Percentiles rank a stretch among this genome's conserved stretches.
Conservation (phyloP, 208 protist genomes). For the Histomonas meleagridis region DNA sequence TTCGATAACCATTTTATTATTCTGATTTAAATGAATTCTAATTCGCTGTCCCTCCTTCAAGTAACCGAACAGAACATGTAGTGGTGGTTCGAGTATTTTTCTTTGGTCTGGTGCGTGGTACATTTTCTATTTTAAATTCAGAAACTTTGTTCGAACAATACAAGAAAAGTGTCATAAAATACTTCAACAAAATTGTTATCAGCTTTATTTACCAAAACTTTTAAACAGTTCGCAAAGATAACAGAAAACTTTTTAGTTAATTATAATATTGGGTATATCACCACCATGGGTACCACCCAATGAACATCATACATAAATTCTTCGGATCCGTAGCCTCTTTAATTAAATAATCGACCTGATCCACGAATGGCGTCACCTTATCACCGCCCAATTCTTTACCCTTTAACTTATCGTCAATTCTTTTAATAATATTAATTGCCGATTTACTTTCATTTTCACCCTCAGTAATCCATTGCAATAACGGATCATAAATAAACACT, state of each 20-base stretch:
- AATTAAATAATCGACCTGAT: conserved; percentile 18
- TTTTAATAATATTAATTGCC: not conserved
- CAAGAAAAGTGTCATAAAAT: no score
- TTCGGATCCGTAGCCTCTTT: not conserved
- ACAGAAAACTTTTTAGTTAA: no score
- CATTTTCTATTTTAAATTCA: no score
- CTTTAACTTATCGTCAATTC: not conserved
- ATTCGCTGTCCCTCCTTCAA: not conserved
- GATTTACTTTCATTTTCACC: not conserved
- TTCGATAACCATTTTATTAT: conserved; percentile 17
- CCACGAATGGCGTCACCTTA: not conserved
- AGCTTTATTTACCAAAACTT: no score
- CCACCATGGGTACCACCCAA: conserved; percentile 23
- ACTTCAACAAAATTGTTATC: no score
- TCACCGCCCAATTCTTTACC: not conserved
- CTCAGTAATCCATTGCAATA: not conserved
- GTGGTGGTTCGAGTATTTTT: not conserved
- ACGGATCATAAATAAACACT: conserved; percentile 30
- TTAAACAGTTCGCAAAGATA: no score
- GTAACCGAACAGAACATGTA: not conserved
- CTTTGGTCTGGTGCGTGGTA: no score
- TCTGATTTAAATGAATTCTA: not conserved
- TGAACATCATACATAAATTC: not conserved
- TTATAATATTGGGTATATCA: no score
- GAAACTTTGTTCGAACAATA: no score